Evolutionary conservation across 208 protist species (phyloP).

Genomic region (Trypanosoma cruzi): DNA sequence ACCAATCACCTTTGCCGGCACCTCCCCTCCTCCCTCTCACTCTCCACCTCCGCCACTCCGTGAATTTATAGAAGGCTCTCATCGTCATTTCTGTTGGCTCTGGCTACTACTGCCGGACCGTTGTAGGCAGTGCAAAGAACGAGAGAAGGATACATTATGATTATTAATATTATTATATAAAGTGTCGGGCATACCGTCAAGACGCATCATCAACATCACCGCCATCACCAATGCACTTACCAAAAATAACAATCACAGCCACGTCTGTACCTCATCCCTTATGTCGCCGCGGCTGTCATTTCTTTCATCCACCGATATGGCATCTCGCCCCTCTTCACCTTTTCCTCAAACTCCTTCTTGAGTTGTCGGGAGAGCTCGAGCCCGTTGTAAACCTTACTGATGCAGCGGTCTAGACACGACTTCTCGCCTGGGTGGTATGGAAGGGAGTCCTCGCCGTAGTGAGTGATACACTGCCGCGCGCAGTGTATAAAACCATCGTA

Average conservation of each 20-base stretch:
- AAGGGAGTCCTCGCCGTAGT: constrained; percentile 81
- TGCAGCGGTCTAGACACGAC: constrained; percentile 73
- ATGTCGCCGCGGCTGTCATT: constrained; percentile 16
- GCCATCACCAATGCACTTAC: background rate
- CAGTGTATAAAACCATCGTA: constrained; percentile 74
- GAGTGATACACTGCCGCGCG: constrained; percentile 58
- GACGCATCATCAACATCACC: background rate
- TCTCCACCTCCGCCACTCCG: no score
- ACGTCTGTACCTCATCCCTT: background rate
- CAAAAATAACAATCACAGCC: background rate
- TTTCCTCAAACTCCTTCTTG: constrained; percentile 68
- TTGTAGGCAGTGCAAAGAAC: no score
- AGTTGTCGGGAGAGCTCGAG: constrained; percentile 57
- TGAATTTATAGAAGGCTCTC: no score
- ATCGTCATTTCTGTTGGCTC: no score
- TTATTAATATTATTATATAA: no score
- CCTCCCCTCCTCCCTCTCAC: background rate
- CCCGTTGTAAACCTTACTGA: constrained; percentile 66
- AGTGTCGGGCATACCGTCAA: background rate
- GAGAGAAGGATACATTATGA: background rate
- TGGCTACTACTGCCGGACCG: no score
- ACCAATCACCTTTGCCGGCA: no score
- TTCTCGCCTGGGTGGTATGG: constrained; percentile 84
- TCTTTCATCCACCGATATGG: constrained; percentile 87
- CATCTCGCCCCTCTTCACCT: constrained; percentile 63